Base-by-base conservation (phyloP, 495 filamentous ascomycete species). In the Talaromyces thailandensis region DNA sequence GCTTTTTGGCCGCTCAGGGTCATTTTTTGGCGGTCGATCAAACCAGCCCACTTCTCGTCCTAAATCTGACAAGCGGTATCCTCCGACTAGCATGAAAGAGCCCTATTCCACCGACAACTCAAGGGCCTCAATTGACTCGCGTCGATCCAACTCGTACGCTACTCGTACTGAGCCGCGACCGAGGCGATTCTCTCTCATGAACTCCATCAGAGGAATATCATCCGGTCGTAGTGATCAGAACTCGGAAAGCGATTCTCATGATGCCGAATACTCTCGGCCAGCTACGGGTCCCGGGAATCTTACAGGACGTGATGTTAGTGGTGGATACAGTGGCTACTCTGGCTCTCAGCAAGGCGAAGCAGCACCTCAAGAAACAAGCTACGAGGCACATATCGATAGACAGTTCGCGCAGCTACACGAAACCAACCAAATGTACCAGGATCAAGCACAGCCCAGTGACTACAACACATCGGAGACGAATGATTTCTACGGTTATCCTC, bases 131-230 rank as follows among this genome's bases (percentile, higher is more conserved):
- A 87, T 88, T 71, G 93, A 96, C 67, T 95, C 89, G 5, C 81
- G 87, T 26, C 85, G 90, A 25, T 91, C 91, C 0, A 87, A 87
- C 59, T 90, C 89, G 26, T 84, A 92, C 64, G 85, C 90, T 57
- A 86, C 79, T 58, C 85, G 89, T 71, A 94, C 92, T 79, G 88
- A 93, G 58, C 83, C 89, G 66, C 86, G 90, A 58, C 85, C 88
- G 31, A 84, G 86, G 64, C 79, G 86, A 65, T 88, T 87, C 72
- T 95, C 91, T 2, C 82, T 98, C 52, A 78, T 98, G 14, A 89
- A 94, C 71, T 93, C 90, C 0, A 75, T 86, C 61, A 82, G 79
- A 24, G 79, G 73, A 16, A 79, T 84, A 2, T 74, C 70, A 12
- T 72, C 75, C 7, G 74, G 71, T 2, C 75, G 70, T 21, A 75